Conservation (phyloP, 176 grass and related monocot genomes). For the Rhynchospora pubera region DNA sequence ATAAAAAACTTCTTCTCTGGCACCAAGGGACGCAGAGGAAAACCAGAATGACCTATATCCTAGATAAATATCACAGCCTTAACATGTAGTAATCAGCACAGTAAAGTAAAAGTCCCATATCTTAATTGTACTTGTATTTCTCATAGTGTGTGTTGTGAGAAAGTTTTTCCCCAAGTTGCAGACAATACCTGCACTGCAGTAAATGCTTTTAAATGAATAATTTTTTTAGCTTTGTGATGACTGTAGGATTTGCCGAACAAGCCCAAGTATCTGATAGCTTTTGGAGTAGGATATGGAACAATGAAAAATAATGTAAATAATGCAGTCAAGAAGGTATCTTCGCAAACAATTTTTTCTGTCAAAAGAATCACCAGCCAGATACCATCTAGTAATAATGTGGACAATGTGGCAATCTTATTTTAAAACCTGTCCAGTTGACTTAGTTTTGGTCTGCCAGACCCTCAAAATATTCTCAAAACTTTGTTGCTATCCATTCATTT, state of each 20-base stretch:
- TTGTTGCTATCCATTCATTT: too few relatives aligned
- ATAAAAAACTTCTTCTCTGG: neutral
- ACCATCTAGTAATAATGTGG: neutral
- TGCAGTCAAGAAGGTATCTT: slow-evolving; percentile 67
- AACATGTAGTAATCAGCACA: neutral
- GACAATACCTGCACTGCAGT: neutral
- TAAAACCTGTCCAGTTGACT: neutral
- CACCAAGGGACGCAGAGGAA: neutral
- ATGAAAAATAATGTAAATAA: slow-evolving; percentile 92
- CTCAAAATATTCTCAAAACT: neutral
- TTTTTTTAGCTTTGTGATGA: slow-evolving; percentile 3
- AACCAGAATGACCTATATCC: neutral
- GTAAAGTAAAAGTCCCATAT: neutral
- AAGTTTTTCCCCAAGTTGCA: neutral
- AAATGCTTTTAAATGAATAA: neutral
- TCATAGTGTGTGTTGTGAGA: neutral
- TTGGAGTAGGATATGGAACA: slow-evolving; percentile 67
- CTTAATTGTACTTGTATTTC: neutral
- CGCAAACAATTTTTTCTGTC: neutral
- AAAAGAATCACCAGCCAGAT: neutral
- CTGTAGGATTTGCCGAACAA: slow-evolving; percentile 59
- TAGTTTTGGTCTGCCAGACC: neutral
- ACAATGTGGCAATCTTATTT: neutral
- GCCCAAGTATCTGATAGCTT: slow-evolving; percentile 88
- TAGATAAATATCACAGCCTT: neutral